Percentiles rank a stretch among this genome's conserved stretches.
Conservation (phyloP, 1,284 basidiomycete species). For the Bothia castanella region DNA sequence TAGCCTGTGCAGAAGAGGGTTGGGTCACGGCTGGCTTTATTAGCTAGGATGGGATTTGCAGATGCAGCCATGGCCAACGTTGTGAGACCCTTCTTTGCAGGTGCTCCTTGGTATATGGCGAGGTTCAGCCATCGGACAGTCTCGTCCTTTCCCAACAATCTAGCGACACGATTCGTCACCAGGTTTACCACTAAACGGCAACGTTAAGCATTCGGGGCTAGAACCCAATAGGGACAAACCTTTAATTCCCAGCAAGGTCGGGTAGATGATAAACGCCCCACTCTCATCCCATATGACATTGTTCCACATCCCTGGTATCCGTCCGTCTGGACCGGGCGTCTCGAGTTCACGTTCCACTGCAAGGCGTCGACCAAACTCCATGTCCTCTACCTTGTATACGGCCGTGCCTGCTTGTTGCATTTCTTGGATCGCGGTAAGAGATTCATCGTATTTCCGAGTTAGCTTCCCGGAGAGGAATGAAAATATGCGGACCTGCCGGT, state of each 20-base stretch:
- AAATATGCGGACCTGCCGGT: slow-evolving; percentile 92
- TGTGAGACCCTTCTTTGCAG: slow-evolving; percentile 79
- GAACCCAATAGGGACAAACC: slow-evolving; percentile 43
- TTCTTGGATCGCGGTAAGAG: slow-evolving; percentile 86
- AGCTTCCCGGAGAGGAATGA: slow-evolving; percentile 89
- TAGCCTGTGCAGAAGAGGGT: slow-evolving; percentile 92
- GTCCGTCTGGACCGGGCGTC: slow-evolving; percentile 66
- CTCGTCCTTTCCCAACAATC: slow-evolving; percentile 93
- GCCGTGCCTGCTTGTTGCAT: slow-evolving; percentile 96
- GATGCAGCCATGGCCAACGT: slow-evolving; percentile 94
- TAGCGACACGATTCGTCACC: slow-evolving; percentile 88
- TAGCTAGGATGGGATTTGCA: slow-evolving; percentile 88
- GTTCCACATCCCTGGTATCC: slow-evolving; percentile 67
- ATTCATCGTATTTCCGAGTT: slow-evolving; percentile 93
- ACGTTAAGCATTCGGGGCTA: neutral
- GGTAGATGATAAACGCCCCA: slow-evolving; percentile 90
- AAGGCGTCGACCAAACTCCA: slow-evolving; percentile 97
- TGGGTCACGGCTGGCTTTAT: slow-evolving; percentile 81
- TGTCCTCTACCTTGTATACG: slow-evolving; percentile 91
- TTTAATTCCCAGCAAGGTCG: slow-evolving; percentile 93
- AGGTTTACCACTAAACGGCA: slow-evolving; percentile 80
- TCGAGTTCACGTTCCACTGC: slow-evolving; percentile 92
- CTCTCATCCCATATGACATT: slow-evolving; percentile 97
- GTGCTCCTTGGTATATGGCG: slow-evolving; percentile 89
- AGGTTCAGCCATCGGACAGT: slow-evolving; percentile 88